These are phyloP conservation scores for Aspergillus ochraceoroseus DNA, from an alignment of 2,329 filamentous ascomycete genomes.

Conservation along the genomic window DNA sequence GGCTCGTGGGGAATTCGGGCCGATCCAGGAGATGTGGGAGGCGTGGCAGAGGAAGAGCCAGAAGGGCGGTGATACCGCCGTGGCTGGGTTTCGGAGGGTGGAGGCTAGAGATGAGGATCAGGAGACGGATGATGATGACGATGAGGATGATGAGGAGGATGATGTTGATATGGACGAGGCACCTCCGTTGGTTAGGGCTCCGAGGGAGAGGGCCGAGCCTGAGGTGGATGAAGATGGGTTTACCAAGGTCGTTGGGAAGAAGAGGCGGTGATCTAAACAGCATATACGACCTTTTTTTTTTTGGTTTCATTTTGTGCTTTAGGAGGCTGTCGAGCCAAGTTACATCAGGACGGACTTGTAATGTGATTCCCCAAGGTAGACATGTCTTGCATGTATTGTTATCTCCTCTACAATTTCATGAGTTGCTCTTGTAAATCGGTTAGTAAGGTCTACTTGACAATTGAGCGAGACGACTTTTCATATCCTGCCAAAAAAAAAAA, in stretches of 20 bases:
- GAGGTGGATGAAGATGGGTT: slow-evolving; percentile 79
- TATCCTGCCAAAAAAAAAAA: slow-evolving; percentile 18
- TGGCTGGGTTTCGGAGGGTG: slow-evolving; percentile 34
- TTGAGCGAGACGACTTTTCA: slow-evolving; percentile 21
- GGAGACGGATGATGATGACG: slow-evolving; percentile 55
- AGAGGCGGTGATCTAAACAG: slow-evolving; percentile 49
- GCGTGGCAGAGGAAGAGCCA: slow-evolving; percentile 39
- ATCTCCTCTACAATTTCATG: slow-evolving; percentile 7
- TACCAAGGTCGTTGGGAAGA: slow-evolving; percentile 67
- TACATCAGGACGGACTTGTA: not conserved
- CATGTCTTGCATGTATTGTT: slow-evolving; percentile 9
- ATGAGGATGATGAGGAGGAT: slow-evolving; percentile 54
- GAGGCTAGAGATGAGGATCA: slow-evolving; percentile 49
- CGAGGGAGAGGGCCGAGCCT: slow-evolving; percentile 61
- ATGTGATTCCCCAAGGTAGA: slow-evolving; percentile 15
- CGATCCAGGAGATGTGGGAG: slow-evolving; percentile 58
- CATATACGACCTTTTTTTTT: slow-evolving; percentile 3
- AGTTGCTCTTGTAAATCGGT: not conserved
- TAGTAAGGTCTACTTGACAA: slow-evolving; percentile 1
- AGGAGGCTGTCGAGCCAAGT: not conserved
- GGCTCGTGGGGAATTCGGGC: slow-evolving; percentile 60
- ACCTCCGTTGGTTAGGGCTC: slow-evolving; percentile 53
- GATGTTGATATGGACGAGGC: slow-evolving; percentile 66
- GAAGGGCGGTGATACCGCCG: slow-evolving; percentile 30
- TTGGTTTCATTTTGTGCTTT: not conserved